Evolutionary conservation across 2,329 filamentous ascomycete genomes (phyloP).

Genomic region (Diaporthe batatas): DNA sequence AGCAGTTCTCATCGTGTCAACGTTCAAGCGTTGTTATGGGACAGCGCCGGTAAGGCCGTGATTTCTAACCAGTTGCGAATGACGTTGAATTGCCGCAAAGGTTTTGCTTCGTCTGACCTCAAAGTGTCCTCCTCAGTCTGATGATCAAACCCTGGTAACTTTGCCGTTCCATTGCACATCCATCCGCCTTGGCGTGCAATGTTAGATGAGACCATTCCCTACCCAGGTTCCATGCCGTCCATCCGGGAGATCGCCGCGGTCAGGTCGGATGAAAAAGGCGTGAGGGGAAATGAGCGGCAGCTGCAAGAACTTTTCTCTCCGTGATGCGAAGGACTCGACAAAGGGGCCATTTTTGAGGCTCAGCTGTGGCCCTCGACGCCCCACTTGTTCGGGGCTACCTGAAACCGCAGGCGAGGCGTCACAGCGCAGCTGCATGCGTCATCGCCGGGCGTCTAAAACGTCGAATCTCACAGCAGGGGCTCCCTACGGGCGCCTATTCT

Average conservation of each 20-base stretch:
- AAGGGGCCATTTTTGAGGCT: background rate
- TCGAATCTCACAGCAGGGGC: slow-evolving; percentile 15
- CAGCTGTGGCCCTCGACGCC: slow-evolving; percentile 6
- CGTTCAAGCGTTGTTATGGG: background rate
- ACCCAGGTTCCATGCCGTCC: background rate
- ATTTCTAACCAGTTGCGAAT: background rate
- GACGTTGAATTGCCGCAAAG: background rate
- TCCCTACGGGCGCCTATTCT: slow-evolving; percentile 16
- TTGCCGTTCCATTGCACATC: slow-evolving; percentile 1
- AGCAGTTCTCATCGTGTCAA: too few species aligned
- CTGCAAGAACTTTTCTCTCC: background rate
- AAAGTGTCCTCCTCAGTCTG: background rate
- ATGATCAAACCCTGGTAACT: slow-evolving; percentile 22
- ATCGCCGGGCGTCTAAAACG: slow-evolving; percentile 30
- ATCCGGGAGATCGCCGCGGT: slow-evolving; percentile 20
- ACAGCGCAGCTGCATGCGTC: slow-evolving; percentile 34
- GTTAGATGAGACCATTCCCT: background rate
- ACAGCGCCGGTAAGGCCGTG: too few species aligned
- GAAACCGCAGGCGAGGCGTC: slow-evolving; percentile 29
- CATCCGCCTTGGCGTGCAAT: background rate
- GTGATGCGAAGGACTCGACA: background rate
- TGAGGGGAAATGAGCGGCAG: background rate
- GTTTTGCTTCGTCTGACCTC: background rate
- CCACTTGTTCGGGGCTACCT: slow-evolving; percentile 22
- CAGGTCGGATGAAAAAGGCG: slow-evolving; percentile 21